Base-by-base conservation (phyloP, 164 flowering plant species). In the Warburgia ugandensis region DNA sequence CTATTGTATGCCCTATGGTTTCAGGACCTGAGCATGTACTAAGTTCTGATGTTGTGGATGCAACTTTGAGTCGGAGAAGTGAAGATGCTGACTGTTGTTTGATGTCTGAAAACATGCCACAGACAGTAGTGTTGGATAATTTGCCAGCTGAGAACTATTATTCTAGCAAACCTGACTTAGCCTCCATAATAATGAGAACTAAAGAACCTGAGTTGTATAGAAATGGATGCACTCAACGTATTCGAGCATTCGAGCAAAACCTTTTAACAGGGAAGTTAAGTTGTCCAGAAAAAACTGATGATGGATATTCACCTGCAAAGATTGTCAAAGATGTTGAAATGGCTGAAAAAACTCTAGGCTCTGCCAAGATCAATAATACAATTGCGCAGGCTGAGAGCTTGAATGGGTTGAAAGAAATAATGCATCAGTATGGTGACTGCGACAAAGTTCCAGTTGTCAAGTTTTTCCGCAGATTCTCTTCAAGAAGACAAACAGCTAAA, bases 171-270 rank as follows among this genome's bases (percentile, higher is more conserved):
- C 64, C 79, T 37, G 81, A 75, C 60, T 64, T 87, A 52, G 69
- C 81, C 37, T 74, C 84, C 55, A 65, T 81, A 56, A 65, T 75
- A 9, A 66, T 67, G 71, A 74, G 80, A 66, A 73, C 69, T 59
- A 85, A 81, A 67, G 86, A 76, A 42, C 70, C 76, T 44, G 80
- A 78, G 51, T 64, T 78, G 16, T 79, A 66, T 56, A 73, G 75
- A 67, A 83, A 78, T 66, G 84, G 84, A 25, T 78, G 84, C 44
- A 78, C 95, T 41, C 96, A 85, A 60, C 72, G 80, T 68, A 76
- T 85, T 16, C 88, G 71, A 58, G 96, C 92, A 36, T 75, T 67
- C 59, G 84, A 77, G 45, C 63, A 73, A 58, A 74, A 69, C 28
- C 33, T 62, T 30, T 48, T 76, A 21, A 60, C 56, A 40, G 77